phyloP scores from a whole-genome alignment of 169 alveolate species.

The Plasmodium gallinaceum region DNA sequence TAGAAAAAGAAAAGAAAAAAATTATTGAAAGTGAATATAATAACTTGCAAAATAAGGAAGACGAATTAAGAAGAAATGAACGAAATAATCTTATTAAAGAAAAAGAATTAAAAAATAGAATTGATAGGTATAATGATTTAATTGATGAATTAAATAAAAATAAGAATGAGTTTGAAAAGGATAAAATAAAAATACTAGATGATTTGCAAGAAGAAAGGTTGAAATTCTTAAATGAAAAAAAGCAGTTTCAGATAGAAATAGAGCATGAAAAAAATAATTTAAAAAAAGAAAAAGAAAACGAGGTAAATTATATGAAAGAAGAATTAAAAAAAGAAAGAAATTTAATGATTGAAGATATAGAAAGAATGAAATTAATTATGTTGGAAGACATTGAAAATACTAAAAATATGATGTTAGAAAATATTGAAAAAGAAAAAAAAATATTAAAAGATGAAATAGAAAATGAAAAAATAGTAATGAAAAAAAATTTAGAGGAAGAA shows the following conservation, averaged over 20 bases:
- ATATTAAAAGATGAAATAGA: constrained; percentile 49
- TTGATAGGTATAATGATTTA: constrained; percentile 68
- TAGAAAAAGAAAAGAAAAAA: constrained; percentile 69
- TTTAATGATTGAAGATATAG: constrained; percentile 57
- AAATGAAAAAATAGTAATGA: constrained; percentile 45
- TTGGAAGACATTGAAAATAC: constrained; percentile 62
- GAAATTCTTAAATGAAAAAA: constrained; percentile 34
- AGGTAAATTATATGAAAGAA: constrained; percentile 49
- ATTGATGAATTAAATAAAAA: constrained; percentile 60
- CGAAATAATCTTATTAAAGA: constrained; percentile 53
- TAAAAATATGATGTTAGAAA: constrained; percentile 36
- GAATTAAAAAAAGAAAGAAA: constrained; percentile 65
- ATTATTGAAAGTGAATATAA: constrained; percentile 66
- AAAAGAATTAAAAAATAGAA: constrained; percentile 61
- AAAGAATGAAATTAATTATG: constrained; percentile 62
- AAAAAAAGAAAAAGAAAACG: constrained; percentile 55
- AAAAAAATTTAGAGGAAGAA: constrained; percentile 55
- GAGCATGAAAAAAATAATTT: constrained; percentile 11
- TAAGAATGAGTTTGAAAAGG: constrained; percentile 57
- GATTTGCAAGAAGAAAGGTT: constrained; percentile 50
- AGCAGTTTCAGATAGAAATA: too few relatives aligned
- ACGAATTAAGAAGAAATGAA: constrained; percentile 70
- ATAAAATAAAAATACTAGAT: constrained; percentile 45
- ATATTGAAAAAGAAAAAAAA: constrained; percentile 58
- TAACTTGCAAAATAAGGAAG: constrained; percentile 70